phyloP scores from a whole-genome alignment of 345 rosid genomes.

The Pugionium dolabratum region DNA sequence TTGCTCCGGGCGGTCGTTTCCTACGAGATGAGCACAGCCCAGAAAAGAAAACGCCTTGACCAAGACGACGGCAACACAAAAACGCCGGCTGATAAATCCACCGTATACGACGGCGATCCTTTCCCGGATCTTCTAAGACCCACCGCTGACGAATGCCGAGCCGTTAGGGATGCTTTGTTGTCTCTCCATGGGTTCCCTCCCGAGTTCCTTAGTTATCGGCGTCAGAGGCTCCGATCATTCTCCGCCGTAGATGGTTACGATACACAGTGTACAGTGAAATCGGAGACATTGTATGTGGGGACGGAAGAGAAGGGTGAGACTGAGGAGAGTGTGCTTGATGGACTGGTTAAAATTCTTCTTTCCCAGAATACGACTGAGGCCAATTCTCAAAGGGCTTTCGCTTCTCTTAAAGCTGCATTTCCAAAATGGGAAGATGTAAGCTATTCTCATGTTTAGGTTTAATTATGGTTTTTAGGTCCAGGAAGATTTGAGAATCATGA shows the following conservation, averaged over 20 bases:
- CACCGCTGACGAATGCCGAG: slow-evolving; percentile 32
- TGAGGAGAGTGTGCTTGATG: slow-evolving; percentile 77
- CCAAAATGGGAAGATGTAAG: slow-evolving; percentile 77
- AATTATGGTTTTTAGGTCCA: not conserved
- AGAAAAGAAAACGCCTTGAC: slow-evolving; percentile 33
- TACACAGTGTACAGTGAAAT: slow-evolving; percentile 11
- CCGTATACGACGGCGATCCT: slow-evolving; percentile 27
- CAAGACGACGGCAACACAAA: slow-evolving; percentile 32
- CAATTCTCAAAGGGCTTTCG: slow-evolving; percentile 75
- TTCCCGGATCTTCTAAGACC: slow-evolving; percentile 31
- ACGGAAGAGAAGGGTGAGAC: slow-evolving; percentile 14
- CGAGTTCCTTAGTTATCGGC: slow-evolving; percentile 49
- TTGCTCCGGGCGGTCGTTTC: not conserved
- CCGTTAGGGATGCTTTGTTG: slow-evolving; percentile 36
- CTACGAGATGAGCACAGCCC: slow-evolving; percentile 32
- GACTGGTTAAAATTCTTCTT: slow-evolving; percentile 66
- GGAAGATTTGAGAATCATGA: not conserved
- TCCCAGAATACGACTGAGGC: slow-evolving; percentile 85
- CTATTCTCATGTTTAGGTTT: slow-evolving; percentile 3
- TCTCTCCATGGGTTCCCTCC: slow-evolving; percentile 42
- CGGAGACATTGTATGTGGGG: slow-evolving; percentile 26
- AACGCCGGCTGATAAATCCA: slow-evolving; percentile 16
- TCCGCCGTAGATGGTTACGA: not conserved
- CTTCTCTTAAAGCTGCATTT: slow-evolving; percentile 65
- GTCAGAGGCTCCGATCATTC: slow-evolving; percentile 44